Base-by-base conservation (phyloP, 2,329 filamentous ascomycete species). In the Hymenoscyphus repandus region DNA sequence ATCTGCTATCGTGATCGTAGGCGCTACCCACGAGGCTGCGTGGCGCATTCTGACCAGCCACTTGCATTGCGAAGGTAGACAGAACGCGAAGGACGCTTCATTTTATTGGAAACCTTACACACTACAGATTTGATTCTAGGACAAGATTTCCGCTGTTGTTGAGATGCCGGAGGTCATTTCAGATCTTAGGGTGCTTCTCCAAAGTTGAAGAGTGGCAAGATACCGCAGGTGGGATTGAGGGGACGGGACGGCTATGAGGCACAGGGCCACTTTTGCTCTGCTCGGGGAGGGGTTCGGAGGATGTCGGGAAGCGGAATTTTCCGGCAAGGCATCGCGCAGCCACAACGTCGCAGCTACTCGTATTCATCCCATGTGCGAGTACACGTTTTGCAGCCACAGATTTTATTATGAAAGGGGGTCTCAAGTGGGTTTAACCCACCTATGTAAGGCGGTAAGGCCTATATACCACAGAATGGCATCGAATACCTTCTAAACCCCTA, bases 31-130 rank as follows among this genome's bases (percentile, higher is more conserved):
- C 51, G 47, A 58, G 53, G 56, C 56, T 56, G 47, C 30, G 49
- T 54, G 54, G 54, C 51, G 52, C 27, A 53, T 37, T 5, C 54
- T 56, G 42, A 33, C 47, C 27, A 49, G 50, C 45, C 18, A 42
- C 47, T 53, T 58, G 31, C 52, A 55, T 57, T 27, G 50, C 52
- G 46, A 51, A 55, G 34, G 51, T 18, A 57, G 50, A 55, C 52
- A 55, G n/a, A 52, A 57, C 49, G 51, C 49, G 46, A 51, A 55
- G 52, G 52, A 53, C 49, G 49, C 51, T 58, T 53, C 47, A 53
- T 50, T 52, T 52, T 45, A 56, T 53, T 48, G 32, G 38, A 27
- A 53, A 51, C 31, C 47, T 50, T 53, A 49, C 17, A 50, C 47
- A 53, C 44, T 37, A 37, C 7, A 27, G 22, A 27, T 7, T n/a